Evolutionary conservation across 1,284 basidiomycete species (phyloP).

Genomic region (Boletus sp.): DNA sequence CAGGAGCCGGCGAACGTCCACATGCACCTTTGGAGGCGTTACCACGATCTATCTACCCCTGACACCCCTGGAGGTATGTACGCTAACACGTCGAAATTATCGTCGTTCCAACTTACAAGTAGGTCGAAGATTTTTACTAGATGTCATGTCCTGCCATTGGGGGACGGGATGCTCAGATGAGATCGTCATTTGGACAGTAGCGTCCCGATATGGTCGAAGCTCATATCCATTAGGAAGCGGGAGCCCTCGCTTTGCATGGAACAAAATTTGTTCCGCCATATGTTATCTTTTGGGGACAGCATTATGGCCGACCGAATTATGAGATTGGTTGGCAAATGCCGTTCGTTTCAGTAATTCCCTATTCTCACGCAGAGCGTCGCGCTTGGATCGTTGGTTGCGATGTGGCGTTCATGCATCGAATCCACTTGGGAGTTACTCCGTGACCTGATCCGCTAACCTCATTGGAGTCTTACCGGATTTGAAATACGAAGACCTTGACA

Average conservation of each 20-base stretch:
- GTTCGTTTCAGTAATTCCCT: conserved; percentile 1
- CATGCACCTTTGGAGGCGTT: background rate
- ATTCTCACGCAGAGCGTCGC: conserved; percentile 1
- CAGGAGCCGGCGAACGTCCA: background rate
- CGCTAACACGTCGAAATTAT: background rate
- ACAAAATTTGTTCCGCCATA: conserved; percentile 4
- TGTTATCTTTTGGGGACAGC: background rate
- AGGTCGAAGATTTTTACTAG: too few species aligned
- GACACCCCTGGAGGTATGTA: conserved; percentile 8
- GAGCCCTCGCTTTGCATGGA: background rate
- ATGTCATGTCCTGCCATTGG: background rate
- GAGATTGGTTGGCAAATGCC: background rate
- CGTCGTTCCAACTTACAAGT: background rate
- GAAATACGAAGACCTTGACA: conserved; percentile 12
- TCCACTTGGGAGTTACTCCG: background rate
- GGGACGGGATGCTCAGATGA: background rate
- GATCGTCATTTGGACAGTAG: background rate
- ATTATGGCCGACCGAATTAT: background rate
- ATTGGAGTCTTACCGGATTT: conserved; percentile 9
- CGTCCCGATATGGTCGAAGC: background rate
- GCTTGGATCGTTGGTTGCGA: background rate
- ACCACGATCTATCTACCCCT: background rate
- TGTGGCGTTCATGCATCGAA: background rate
- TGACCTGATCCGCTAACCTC: conserved; percentile 2
- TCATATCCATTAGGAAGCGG: background rate